phyloP scores from a whole-genome alignment of 1,284 basidiomycete species.

The Melampsora occidentalis region DNA sequence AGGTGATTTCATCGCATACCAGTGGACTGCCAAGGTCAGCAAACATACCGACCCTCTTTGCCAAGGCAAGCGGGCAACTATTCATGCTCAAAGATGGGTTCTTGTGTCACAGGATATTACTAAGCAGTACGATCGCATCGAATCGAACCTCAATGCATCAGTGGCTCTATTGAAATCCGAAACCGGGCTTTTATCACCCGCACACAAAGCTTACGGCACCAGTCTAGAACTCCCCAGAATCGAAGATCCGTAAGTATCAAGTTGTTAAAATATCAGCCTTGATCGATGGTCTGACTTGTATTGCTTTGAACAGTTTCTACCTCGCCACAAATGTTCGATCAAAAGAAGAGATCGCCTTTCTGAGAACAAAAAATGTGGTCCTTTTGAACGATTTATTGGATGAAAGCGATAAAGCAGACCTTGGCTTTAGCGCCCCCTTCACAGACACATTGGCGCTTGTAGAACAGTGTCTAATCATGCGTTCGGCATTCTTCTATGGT shows the following conservation, averaged over 20 bases:
- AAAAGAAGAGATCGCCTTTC: conserved; percentile 14
- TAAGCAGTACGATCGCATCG: conserved; percentile 22
- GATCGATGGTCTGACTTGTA: neutral
- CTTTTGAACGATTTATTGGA: conserved; percentile 32
- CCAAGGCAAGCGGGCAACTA: neutral
- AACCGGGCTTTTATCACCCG: conserved; percentile 14
- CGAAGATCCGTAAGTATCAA: conserved; percentile 31
- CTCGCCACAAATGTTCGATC: conserved; percentile 30
- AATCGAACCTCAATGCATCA: neutral
- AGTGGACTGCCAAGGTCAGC: conserved; percentile 35
- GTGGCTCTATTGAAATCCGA: conserved; percentile 23
- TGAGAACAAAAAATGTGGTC: conserved; percentile 28
- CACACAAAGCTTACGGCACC: conserved; percentile 24
- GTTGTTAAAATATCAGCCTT: neutral
- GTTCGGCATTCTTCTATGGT: conserved; percentile 34
- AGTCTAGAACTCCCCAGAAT: conserved; percentile 22
- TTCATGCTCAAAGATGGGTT: neutral
- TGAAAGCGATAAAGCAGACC: conserved; percentile 15
- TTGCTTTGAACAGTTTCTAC: conserved; percentile 24
- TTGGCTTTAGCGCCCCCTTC: conserved; percentile 20
- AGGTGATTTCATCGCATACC: conserved; percentile 24
- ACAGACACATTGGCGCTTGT: conserved; percentile 31
- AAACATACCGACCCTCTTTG: neutral
- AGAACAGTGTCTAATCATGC: conserved; percentile 39
- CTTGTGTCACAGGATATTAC: conserved; percentile 30